These are phyloP conservation scores for Raphanus hybrid DNA, from an alignment of 441 rosid species.

Conservation along the genomic window DNA sequence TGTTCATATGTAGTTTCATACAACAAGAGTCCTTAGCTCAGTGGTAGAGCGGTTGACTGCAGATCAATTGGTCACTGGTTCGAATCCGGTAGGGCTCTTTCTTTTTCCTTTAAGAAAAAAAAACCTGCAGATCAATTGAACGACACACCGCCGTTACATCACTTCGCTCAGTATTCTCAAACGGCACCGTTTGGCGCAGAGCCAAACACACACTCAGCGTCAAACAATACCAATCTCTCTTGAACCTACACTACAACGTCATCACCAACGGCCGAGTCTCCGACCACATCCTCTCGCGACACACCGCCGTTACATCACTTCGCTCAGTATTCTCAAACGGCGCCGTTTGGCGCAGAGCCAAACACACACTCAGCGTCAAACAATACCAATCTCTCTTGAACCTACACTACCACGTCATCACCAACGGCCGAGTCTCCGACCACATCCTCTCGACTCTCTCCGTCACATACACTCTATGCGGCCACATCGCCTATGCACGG, in stretches of 20 bases:
- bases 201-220: slow-evolving; percentile 38
- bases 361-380: slow-evolving; percentile 35
- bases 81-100: too few species aligned
- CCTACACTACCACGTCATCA: slow-evolving; percentile 60
- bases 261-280: slow-evolving; percentile 51
- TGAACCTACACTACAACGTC: slow-evolving; percentile 61
- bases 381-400: slow-evolving; percentile 53
- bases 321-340: slow-evolving; percentile 15
- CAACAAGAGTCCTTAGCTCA: too few species aligned
- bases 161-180: neutral
- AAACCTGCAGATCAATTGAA: too few species aligned
- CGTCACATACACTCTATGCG: slow-evolving; percentile 35
- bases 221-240: slow-evolving; percentile 48
- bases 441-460: slow-evolving; percentile 45
- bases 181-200: slow-evolving; percentile 31
- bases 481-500: slow-evolving; percentile 46
- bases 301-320: neutral
- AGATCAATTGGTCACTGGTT: too few species aligned
- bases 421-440: slow-evolving; percentile 47
- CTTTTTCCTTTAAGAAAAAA: too few species aligned
- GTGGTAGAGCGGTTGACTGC: too few species aligned
- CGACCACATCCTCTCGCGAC: slow-evolving; percentile 35
- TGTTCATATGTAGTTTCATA: too few species aligned
- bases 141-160: neutral
- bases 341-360: slow-evolving; percentile 32